These are phyloP conservation scores for Eimeria tenella DNA, from an alignment of 169 alveolate genomes.

Conservation along the genomic window DNA sequence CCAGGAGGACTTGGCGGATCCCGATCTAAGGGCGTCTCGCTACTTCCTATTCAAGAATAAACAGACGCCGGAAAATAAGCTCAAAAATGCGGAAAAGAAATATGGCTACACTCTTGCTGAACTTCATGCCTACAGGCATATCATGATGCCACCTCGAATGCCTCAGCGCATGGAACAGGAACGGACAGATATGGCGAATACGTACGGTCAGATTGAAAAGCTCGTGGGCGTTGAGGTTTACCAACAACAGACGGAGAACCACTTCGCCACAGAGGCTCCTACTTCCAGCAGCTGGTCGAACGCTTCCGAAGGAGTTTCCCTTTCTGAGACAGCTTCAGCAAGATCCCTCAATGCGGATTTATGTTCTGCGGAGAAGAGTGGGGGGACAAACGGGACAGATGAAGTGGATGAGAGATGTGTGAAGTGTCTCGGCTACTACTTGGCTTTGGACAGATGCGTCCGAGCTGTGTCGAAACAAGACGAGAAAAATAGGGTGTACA, in stretches of 20 bases:
- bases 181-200: constrained; percentile 20
- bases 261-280: constrained; percentile 30
- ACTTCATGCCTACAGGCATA: constrained; percentile 60
- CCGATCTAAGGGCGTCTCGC: constrained; percentile 65
- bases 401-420: constrained; percentile 42
- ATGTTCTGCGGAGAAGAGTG: background rate
- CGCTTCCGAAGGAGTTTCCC: background rate
- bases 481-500: constrained; percentile 62
- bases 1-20: constrained; percentile 64
- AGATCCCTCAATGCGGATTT: background rate
- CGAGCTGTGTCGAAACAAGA: constrained; percentile 66
- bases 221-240: constrained; percentile 54
- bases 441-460: constrained; percentile 67
- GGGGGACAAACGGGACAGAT: background rate
- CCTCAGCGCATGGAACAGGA: constrained; percentile 50
- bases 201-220: constrained; percentile 47
- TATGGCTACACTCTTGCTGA: constrained; percentile 71
- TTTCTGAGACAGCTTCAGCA: background rate
- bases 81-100: constrained; percentile 47
- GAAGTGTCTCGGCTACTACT: constrained; percentile 65
- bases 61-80: constrained; percentile 56
- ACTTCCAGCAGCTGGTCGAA: background rate
- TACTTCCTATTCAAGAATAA: constrained; percentile 52
- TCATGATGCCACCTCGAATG: constrained; percentile 61
- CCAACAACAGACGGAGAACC: constrained; percentile 64